Evolutionary conservation across 2,329 filamentous ascomycete genomes (phyloP).

Genomic region (Camillea tinctor): DNA sequence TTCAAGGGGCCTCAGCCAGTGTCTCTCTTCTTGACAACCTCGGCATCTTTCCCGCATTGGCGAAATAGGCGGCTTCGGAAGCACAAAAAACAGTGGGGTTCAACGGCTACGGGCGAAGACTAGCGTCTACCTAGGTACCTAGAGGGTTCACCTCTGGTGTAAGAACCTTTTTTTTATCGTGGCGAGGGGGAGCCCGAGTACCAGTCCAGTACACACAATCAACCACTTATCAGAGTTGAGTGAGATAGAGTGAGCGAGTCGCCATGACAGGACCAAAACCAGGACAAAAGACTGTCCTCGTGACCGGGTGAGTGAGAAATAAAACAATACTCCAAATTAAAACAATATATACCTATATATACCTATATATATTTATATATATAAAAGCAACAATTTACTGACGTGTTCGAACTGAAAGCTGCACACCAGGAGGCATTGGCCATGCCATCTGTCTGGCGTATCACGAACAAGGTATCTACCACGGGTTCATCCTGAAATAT

Average conservation of each 20-base stretch:
- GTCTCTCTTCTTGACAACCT: background rate
- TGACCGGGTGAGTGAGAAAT: constrained; percentile 18
- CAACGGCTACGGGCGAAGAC: background rate
- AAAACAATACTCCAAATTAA: background rate
- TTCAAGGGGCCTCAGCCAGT: background rate
- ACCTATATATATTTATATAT: too few species aligned
- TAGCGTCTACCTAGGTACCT: too few species aligned
- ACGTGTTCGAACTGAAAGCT: constrained; percentile 36
- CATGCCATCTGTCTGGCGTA: constrained; percentile 54
- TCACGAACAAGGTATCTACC: constrained; percentile 44
- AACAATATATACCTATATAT: background rate
- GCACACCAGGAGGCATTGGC: constrained; percentile 59
- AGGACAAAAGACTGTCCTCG: constrained; percentile 23
- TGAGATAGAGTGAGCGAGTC: background rate
- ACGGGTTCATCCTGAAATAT: background rate
- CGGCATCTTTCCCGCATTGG: background rate
- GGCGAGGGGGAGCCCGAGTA: too few species aligned
- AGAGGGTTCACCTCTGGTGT: too few species aligned
- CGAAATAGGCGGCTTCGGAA: background rate
- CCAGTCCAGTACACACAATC: too few species aligned
- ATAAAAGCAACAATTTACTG: too few species aligned
- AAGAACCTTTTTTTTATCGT: too few species aligned
- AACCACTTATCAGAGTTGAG: too few species aligned
- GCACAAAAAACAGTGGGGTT: background rate
- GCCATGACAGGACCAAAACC: constrained; percentile 14